Conservation (phyloP, 441 rosid genomes). For the Geranium incanum region DNA sequence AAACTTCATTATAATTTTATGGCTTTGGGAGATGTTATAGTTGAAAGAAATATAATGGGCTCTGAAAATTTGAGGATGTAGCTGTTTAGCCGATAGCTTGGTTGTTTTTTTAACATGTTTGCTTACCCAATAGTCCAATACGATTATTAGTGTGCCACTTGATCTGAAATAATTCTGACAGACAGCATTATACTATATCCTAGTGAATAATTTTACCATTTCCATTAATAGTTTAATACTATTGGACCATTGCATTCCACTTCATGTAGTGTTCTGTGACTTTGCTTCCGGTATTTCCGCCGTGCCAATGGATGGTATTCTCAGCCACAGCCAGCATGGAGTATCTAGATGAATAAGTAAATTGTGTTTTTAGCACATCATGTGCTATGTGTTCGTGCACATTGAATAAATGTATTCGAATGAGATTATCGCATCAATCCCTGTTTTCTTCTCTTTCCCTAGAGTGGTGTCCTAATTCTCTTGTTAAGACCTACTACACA, state of each 20-base stretch:
- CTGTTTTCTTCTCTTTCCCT: neutral
- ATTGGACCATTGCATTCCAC: neutral
- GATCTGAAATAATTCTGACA: neutral
- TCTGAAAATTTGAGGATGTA: neutral
- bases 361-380: neutral
- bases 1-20: neutral
- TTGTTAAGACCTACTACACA: neutral
- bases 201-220: neutral
- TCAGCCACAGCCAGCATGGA: conserved; percentile 6
- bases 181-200: neutral
- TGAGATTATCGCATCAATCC: neutral
- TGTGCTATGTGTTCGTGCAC: neutral
- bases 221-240: conserved; percentile 1
- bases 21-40: neutral
- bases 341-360: neutral
- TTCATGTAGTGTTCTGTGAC: neutral
- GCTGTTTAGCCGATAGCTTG: neutral
- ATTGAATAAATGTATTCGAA: neutral
- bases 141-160: neutral
- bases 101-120: neutral
- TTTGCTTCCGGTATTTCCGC: neutral
- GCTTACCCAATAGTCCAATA: neutral
- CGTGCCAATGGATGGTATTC: neutral
- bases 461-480: neutral
- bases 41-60: neutral